Evolutionary conservation across 108 stramenopile species (phyloP), one percentile per base, ranked within the genome.

Genomic region (Nitzschia sp.): DNA sequence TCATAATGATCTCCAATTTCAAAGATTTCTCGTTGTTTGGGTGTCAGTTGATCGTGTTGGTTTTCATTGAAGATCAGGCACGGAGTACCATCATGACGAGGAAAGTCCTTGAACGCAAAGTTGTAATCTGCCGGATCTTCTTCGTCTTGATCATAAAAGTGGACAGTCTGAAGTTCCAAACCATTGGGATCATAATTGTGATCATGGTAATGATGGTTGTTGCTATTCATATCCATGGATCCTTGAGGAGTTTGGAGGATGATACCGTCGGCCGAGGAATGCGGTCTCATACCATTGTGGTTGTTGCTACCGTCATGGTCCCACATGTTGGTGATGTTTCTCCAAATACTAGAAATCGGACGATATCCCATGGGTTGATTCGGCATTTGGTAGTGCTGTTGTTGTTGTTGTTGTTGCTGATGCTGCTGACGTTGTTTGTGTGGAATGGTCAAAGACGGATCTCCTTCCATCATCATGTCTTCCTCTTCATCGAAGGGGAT

Each of bases 11-110:
- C 8, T 50, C 48, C 48, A 22, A 50, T 50, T 50, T 50, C 48
- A 22, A 50, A 50, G 8, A 50, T 21, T 50, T 50, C 17, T 50
- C 9, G 19, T 50, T 50, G 48, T n/a, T 22, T 50, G 13, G 9
- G 21, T 5, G 28, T 50, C 48, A 50, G 19, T 13, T 9, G 6
- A 13, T 6, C 38, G 33, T 53, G 17, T 3, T 34, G 23, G 34
- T 55, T 48, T 15, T 74, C 66, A 46, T 76, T 62, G 63, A 80
- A 81, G 30, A 87, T 87, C 27, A 87, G 55, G 62, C 83, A 87
- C 16, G 86, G 86, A 41, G 86, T 84, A 2, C 86, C 86, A 68
- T 87, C 86, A 25, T 72, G 73, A 17, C 86, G 63, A 16, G 86
- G 86, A 72, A 87, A 87, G 57, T 87, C 86, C 38, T 65, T 38